Conservation (phyloP, 345 rosid genomes). For the Citrus reticulata region DNA sequence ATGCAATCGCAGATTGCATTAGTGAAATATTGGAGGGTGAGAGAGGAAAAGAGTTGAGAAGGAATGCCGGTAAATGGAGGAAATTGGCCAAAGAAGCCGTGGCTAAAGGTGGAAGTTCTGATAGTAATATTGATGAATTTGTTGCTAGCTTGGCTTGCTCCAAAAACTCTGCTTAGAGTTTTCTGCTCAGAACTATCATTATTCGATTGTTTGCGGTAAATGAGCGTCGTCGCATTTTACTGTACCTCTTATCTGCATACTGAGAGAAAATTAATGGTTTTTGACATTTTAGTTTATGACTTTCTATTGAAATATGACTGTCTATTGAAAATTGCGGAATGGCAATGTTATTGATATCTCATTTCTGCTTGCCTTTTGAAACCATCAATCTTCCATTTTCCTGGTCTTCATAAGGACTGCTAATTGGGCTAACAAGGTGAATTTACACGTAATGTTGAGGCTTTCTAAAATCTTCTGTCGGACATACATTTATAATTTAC, state of each 20-base stretch:
- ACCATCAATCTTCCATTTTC: no score
- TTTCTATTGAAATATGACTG: no score
- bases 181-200: background rate
- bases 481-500: no score
- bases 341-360: no score
- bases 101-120: slow-evolving; percentile 34
- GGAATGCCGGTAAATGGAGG: slow-evolving; percentile 27
- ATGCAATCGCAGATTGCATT: slow-evolving; percentile 12
- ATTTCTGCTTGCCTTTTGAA: no score
- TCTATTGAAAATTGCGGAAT: no score
- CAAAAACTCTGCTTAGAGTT: background rate
- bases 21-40: slow-evolving; percentile 30
- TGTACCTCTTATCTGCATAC: background rate
- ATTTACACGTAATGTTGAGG: no score
- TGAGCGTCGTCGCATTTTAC: background rate
- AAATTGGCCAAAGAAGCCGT: slow-evolving; percentile 22
- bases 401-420: no score
- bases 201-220: background rate
- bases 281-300: background rate
- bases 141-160: background rate
- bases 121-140: slow-evolving; percentile 26
- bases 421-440: no score
- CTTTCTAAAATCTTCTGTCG: no score
- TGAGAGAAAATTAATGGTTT: background rate
- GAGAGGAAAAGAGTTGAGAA: slow-evolving; percentile 20